Evolutionary conservation across 2,329 filamentous ascomycete species (phyloP).

Genomic region (Fusarium nodosum): DNA sequence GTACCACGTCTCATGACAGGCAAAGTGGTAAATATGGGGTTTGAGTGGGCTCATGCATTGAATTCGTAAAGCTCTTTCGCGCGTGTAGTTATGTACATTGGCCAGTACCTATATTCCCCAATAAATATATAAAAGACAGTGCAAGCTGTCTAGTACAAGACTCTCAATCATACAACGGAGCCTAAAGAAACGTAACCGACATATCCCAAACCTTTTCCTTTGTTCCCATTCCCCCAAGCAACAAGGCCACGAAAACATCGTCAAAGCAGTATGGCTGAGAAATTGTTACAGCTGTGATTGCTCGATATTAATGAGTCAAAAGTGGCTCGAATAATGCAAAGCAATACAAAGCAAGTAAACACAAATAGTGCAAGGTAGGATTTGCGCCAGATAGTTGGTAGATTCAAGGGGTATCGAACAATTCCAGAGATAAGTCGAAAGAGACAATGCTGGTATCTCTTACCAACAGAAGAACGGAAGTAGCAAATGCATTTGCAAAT

Average conservation of each 20-base stretch:
- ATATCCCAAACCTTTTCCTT: slow-evolving; percentile 24
- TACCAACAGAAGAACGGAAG: slow-evolving; percentile 40
- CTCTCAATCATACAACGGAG: slow-evolving; percentile 41
- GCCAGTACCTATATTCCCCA: slow-evolving; percentile 33
- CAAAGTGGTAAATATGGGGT: background rate
- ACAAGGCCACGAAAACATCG: slow-evolving; percentile 22
- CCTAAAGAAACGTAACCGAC: slow-evolving; percentile 12
- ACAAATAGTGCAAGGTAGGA: slow-evolving; percentile 16
- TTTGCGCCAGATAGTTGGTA: slow-evolving; percentile 35
- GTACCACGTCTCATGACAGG: background rate
- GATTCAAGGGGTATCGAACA: slow-evolving; percentile 46
- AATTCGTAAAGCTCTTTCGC: slow-evolving; percentile 40
- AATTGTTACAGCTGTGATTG: slow-evolving; percentile 13
- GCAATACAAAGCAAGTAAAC: slow-evolving; percentile 27
- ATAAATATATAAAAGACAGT: slow-evolving; percentile 29
- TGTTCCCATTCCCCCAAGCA: slow-evolving; percentile 19
- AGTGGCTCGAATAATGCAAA: slow-evolving; percentile 29
- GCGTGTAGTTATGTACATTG: slow-evolving; percentile 34
- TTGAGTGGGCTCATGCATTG: slow-evolving; percentile 21
- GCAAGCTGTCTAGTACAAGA: slow-evolving; percentile 30
- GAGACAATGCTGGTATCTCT: slow-evolving; percentile 39
- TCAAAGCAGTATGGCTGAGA: slow-evolving; percentile 15
- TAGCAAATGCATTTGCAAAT: slow-evolving; percentile 37
- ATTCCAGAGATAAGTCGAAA: slow-evolving; percentile 31
- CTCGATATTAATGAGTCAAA: slow-evolving; percentile 12